Percentiles rank a stretch among this genome's conserved stretches.
Conservation (phyloP, 176 grass and related monocot genomes). For the Panicum miliaceum region DNA sequence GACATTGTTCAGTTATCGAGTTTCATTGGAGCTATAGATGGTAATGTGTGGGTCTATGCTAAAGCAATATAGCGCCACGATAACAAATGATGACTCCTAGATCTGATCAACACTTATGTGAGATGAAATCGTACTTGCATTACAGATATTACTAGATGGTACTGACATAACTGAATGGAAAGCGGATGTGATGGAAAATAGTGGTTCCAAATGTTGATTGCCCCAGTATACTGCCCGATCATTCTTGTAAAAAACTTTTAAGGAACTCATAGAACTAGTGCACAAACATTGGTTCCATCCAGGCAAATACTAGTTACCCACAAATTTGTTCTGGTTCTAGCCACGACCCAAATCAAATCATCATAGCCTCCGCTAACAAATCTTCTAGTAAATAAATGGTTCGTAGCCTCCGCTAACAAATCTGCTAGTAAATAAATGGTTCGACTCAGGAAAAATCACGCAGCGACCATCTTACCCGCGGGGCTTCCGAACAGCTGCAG, state of each 20-base stretch:
- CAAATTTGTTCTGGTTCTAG: no score
- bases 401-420: not conserved
- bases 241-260: no score
- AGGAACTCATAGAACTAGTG: no score
- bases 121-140: not conserved
- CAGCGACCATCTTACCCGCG: not conserved
- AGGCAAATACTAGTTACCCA: not conserved
- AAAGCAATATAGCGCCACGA: not conserved
- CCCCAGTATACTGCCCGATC: no score
- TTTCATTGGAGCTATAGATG: not conserved
- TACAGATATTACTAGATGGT: not conserved
- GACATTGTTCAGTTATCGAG: not conserved
- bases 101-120: not conserved
- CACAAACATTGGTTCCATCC: not conserved
- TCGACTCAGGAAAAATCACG: not conserved
- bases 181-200: no score
- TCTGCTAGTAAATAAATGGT: not conserved
- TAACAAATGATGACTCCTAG: not conserved
- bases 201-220: no score
- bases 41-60: not conserved
- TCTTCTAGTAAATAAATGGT: not conserved
- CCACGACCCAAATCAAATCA: not conserved
- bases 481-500: slow-evolving; percentile 43
- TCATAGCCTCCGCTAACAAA: not conserved
- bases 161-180: no score